Base-by-base conservation (phyloP, 179 eudicot species). In the Sideroxylon spinosum region DNA sequence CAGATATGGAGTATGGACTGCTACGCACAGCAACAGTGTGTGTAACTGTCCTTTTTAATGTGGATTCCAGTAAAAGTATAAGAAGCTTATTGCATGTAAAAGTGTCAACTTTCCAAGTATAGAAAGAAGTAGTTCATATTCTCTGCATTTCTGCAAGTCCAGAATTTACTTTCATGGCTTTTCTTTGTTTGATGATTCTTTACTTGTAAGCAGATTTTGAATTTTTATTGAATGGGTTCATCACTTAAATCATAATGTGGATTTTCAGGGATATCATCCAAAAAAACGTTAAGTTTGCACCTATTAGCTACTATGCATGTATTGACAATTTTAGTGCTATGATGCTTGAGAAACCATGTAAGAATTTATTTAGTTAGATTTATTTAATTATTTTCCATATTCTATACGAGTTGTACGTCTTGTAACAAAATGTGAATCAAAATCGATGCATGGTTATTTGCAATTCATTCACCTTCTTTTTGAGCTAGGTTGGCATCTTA, bases 11-110 rank as follows among this genome's bases (percentile, higher is more conserved):
- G 68, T 95, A 95, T 83, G 99, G 93, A 82, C 86, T 93, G 80
- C 88, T 95, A 72, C 97, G 98, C 75, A 93, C 99, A 67, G 92
- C 99, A 71, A 95, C 99, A 82, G 99, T 93, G 99, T 95, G 93
- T 68, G 92, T 81, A 52, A 85, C 56, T 23, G 44, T n/a, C 6
- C 16, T 32, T 26, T 2, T 0, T 74, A 6, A 46, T 5, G 9
- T n/a, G 1, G 23, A 16, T 6, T 22, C 53, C 6, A 0, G 62
- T 16, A 49, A 62, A 46, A 44, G 14, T n/a, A 44, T n/a, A 20
- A 64, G 20, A 22, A 64, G 29, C 6, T 64, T 64, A 17, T 64
- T 19, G 16, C 2, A 48, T 23, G 6, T 17, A 16, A 16, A 61
- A 66, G 71, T 66, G 68, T 26, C 71, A 20, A 32, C 62, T 49